Base-by-base conservation (phyloP, 2,329 filamentous ascomycete species). In the Xylaria sp. region DNA sequence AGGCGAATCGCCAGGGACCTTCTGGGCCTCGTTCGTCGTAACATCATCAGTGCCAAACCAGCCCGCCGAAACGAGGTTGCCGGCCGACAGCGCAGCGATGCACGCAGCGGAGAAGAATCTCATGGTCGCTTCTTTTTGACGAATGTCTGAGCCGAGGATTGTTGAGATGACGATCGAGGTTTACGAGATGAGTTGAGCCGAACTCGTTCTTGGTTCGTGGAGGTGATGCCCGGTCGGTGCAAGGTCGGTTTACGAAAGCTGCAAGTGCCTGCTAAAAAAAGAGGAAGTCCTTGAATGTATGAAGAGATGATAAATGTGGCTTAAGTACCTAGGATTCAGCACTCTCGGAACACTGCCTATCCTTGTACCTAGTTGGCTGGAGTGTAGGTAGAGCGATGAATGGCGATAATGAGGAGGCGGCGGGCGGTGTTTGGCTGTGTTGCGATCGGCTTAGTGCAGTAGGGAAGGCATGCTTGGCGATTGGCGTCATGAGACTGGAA, bases 1-100 rank as follows among this genome's bases (percentile, higher is more conserved):
- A 36, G 96, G 95, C 78, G 95, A 97, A 60, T 95, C 85, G 79
- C 96, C 94, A 0, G 93, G 91, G 18, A 98, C 92, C 73, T 90
- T 87, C 80, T 88, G 84, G 55, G 88, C 82, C 31, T 84, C 83
- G 67, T 84, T 83, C 60, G 83, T 81, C 67, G 85, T 80, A 66
- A 85, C 81, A 72, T 85, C 83, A 77, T 87, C 84, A 55, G 79
- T 76, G 74, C 84, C 83, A 71, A 86, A 86, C 76, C 82, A 80
- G 77, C 82, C 85, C 33, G 83, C 83, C 65, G 86, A 82, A 62
- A 81, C 82, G 72, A 84, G 76, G 70, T 66, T 67, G 54, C 73
- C 64, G 62, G 76, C 74, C 46, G 76, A 77, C 64, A 88, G 77
- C 66, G 84, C 81, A 70, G 83, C 82, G 72, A 85, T 76, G 72